phyloP scores from a whole-genome alignment of 1,284 basidiomycete species.

The Leccinum fallax region DNA sequence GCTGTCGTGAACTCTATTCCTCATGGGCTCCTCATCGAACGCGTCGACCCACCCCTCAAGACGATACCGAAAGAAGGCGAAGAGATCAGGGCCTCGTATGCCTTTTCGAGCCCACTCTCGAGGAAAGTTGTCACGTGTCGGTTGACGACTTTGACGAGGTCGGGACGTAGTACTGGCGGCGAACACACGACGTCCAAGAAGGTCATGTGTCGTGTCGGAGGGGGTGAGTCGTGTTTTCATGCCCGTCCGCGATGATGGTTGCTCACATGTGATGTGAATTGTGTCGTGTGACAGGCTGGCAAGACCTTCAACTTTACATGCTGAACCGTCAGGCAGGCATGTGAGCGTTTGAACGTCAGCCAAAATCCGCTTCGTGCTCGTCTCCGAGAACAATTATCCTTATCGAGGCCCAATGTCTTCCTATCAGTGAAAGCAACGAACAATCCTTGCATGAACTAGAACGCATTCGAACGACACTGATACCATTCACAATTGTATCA shows the following conservation, averaged over 20 bases:
- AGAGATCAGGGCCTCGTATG: conserved; percentile 82
- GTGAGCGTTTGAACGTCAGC: conserved; percentile 22
- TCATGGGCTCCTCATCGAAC: conserved; percentile 75
- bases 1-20: conserved; percentile 73
- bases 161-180: conserved; percentile 50
- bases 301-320: conserved; percentile 81
- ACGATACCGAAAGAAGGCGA: conserved; percentile 69
- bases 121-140: conserved; percentile 79
- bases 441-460: conserved; percentile 31
- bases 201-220: conserved; percentile 85
- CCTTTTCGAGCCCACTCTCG: conserved; percentile 70
- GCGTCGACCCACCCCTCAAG: conserved; percentile 76
- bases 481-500: conserved; percentile 33
- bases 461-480: conserved; percentile 26
- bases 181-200: conserved; percentile 63
- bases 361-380: neutral
- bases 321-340: conserved; percentile 68
- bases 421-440: conserved; percentile 15
- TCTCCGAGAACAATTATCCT: conserved; percentile 4
- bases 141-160: conserved; percentile 72
- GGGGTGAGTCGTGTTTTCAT: conserved; percentile 53
- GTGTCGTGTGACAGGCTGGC: conserved; percentile 65
- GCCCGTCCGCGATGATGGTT: neutral
- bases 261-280: conserved; percentile 7
- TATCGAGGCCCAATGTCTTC: conserved; percentile 8